Evolutionary conservation across 345 rosid genomes (phyloP).

Genomic region (Brassica incana): DNA sequence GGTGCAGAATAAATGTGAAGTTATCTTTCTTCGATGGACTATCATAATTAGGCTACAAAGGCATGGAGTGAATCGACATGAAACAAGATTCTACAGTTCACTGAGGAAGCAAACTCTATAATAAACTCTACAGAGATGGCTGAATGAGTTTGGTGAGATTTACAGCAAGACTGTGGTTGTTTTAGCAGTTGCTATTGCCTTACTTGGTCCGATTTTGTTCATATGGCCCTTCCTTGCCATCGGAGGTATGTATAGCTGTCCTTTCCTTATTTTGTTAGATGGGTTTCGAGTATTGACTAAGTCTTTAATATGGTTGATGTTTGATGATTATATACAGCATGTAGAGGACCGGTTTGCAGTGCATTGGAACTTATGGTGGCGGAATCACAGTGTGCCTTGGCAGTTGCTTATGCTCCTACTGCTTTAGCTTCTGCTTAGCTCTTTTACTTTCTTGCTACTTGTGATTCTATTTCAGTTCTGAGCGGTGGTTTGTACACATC

Average conservation of each 20-base stretch:
- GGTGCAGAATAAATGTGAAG: constrained; percentile 95
- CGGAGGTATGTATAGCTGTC: constrained; percentile 47
- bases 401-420: constrained; percentile 91
- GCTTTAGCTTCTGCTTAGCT: constrained; percentile 62
- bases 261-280: not conserved
- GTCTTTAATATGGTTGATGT: not conserved
- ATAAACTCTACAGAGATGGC: constrained; percentile 90
- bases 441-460: constrained; percentile 9
- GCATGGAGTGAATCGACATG: constrained; percentile 84
- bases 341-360: constrained; percentile 82
- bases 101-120: constrained; percentile 78
- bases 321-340: constrained; percentile 45
- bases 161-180: constrained; percentile 85
- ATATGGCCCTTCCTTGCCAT: constrained; percentile 77
- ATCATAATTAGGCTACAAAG: constrained; percentile 56
- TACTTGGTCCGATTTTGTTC: constrained; percentile 73
- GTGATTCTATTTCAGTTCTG: not conserved
- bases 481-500: not conserved
- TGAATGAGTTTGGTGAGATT: constrained; percentile 83
- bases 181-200: constrained; percentile 67
- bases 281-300: not conserved
- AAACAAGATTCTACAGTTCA: constrained; percentile 74
- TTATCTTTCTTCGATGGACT: constrained; percentile 4
- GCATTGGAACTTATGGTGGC: constrained; percentile 89
- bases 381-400: constrained; percentile 88